Percentiles rank a stretch among this genome's conserved stretches.
Evolutionary conservation across 2,329 filamentous ascomycete species (phyloP).

Genomic region (Ampelomyces quisqualis): DNA sequence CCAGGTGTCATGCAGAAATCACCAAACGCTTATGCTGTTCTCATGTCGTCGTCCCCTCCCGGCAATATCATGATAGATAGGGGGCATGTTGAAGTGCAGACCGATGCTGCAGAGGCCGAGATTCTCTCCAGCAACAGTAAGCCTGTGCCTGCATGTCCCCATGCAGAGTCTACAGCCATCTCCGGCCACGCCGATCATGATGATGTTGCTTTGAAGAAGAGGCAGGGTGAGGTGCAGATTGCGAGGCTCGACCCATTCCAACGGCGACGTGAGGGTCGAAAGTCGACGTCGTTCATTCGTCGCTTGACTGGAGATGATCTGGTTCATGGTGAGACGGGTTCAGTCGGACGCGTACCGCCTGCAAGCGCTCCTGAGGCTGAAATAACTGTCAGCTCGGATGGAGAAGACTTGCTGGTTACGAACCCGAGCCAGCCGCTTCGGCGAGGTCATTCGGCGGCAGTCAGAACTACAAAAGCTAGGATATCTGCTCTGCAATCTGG

Average conservation of each 20-base stretch:
- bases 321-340: background rate
- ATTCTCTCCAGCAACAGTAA: slow-evolving; percentile 47
- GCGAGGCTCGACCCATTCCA: slow-evolving; percentile 34
- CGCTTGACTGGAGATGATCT: slow-evolving; percentile 25
- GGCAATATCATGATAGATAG: slow-evolving; percentile 4
- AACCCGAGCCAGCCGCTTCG: slow-evolving; percentile 1
- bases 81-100: slow-evolving; percentile 5
- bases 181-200: slow-evolving; percentile 39
- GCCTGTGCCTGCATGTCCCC: slow-evolving; percentile 46
- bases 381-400: background rate
- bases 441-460: too few relatives aligned
- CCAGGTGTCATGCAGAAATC: slow-evolving; percentile 3
- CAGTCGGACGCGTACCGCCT: background rate
- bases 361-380: background rate
- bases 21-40: slow-evolving; percentile 1
- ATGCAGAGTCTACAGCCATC: slow-evolving; percentile 43
- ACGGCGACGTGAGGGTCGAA: slow-evolving; percentile 8
- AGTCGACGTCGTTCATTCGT: slow-evolving; percentile 26
- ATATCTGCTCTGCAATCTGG: too few relatives aligned
- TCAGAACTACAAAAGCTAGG: too few relatives aligned
- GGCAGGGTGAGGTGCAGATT: slow-evolving; percentile 27
- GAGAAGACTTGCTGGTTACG: background rate
- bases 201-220: slow-evolving; percentile 33
- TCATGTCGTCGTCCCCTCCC: slow-evolving; percentile 17
- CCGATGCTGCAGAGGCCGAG: slow-evolving; percentile 11